Evolutionary conservation across 1,284 basidiomycete species (phyloP).

Genomic region (Somion occarium): DNA sequence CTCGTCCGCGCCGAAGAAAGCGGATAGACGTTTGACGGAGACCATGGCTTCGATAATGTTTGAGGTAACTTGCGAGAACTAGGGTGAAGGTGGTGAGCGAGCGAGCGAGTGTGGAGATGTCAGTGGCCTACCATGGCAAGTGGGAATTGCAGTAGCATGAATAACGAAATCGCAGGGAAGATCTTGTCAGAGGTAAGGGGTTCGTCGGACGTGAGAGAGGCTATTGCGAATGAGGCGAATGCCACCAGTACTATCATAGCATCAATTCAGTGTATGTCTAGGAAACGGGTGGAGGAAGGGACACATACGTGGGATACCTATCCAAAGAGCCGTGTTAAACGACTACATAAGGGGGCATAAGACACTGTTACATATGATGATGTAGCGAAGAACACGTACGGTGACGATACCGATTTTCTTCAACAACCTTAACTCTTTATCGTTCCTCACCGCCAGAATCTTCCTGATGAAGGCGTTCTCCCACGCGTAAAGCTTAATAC

Average conservation of each 20-base stretch:
- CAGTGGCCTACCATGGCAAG: slow-evolving; percentile 65
- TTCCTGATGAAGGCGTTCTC: slow-evolving; percentile 82
- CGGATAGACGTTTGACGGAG: slow-evolving; percentile 75
- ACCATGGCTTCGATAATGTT: slow-evolving; percentile 85
- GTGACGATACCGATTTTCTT: slow-evolving; percentile 75
- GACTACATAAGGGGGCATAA: slow-evolving; percentile 42
- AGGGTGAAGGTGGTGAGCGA: slow-evolving; percentile 6
- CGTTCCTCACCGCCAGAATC: slow-evolving; percentile 77
- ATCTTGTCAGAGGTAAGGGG: slow-evolving; percentile 90
- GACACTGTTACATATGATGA: no score
- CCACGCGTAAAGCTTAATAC: slow-evolving; percentile 83
- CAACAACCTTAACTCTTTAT: slow-evolving; percentile 80
- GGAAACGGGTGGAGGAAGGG: slow-evolving; percentile 15
- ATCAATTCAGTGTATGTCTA: slow-evolving; percentile 26
- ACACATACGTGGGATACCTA: slow-evolving; percentile 52
- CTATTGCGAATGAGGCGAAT: slow-evolving; percentile 84
- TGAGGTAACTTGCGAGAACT: slow-evolving; percentile 70
- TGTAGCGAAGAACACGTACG: slow-evolving; percentile 31
- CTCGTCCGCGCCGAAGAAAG: slow-evolving; percentile 78
- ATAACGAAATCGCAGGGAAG: slow-evolving; percentile 92
- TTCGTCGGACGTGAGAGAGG: slow-evolving; percentile 60
- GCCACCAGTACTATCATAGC: slow-evolving; percentile 68
- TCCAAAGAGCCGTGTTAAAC: slow-evolving; percentile 59
- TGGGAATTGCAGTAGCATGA: slow-evolving; percentile 88
- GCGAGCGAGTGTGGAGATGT: no score